A percentile compares a stretch with the other conserved stretches of the same genome.
phyloP scores from a whole-genome alignment of 2,329 filamentous ascomycete species.

The Apiospora pterosperma region DNA sequence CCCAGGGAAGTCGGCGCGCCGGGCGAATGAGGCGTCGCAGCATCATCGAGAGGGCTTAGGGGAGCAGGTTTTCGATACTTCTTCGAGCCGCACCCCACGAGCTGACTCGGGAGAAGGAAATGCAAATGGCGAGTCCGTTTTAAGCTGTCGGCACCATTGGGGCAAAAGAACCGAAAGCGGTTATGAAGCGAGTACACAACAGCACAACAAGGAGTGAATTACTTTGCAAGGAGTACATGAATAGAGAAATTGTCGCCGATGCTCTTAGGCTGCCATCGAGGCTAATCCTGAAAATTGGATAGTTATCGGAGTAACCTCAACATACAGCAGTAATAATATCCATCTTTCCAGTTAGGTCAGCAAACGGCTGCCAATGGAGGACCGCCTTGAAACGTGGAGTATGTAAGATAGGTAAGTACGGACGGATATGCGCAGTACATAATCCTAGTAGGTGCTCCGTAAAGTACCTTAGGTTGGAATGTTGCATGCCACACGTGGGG shows the following conservation, averaged over 20 bases:
- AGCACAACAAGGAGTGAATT: background rate
- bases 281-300: background rate
- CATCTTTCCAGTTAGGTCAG: background rate
- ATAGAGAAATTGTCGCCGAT: background rate
- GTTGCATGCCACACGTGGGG: background rate
- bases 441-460: background rate
- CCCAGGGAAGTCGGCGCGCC: constrained; percentile 26
- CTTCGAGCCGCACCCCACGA: background rate
- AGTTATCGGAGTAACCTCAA: no score
- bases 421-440: background rate
- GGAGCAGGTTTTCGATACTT: background rate
- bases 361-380: background rate
- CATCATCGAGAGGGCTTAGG: constrained; percentile 6
- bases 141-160: background rate
- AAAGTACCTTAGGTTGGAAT: background rate
- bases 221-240: background rate
- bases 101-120: background rate
- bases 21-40: constrained; percentile 29
- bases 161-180: background rate
- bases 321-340: no score
- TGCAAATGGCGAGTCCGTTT: background rate
- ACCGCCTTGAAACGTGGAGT: background rate
- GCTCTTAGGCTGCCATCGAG: background rate
- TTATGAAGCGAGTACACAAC: background rate
- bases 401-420: background rate